Evolutionary conservation across 202 grass and related monocot species (phyloP).

Genomic region (Schoenoplectus tabernaemontani): DNA sequence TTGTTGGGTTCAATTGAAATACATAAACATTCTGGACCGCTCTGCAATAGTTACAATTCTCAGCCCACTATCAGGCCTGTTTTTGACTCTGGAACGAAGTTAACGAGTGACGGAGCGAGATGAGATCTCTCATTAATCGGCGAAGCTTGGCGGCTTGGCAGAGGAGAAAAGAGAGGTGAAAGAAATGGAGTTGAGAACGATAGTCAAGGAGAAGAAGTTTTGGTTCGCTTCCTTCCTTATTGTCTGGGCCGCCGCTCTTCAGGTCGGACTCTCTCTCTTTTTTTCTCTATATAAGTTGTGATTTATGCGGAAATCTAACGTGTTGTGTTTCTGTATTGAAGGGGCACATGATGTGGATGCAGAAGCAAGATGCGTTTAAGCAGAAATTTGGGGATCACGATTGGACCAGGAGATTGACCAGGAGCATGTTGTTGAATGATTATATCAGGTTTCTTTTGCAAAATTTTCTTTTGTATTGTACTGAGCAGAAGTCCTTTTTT

Average conservation of each 20-base stretch:
- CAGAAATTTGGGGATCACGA: conserved; percentile 62
- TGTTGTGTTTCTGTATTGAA: conserved; percentile 2
- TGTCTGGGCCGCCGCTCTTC: conserved; percentile 64
- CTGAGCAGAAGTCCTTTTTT: neutral
- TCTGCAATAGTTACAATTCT: neutral
- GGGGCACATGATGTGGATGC: conserved; percentile 88
- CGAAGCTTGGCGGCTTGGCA: neutral
- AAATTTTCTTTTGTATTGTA: neutral
- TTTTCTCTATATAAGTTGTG: neutral
- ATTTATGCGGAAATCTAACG: neutral
- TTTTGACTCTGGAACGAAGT: neutral
- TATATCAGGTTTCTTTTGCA: neutral
- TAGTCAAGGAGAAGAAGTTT: conserved; percentile 80
- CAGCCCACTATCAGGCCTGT: neutral
- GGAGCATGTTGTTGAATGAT: conserved; percentile 5
- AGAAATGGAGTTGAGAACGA: conserved; percentile 46
- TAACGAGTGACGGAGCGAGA: neutral
- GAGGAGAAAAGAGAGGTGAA: neutral
- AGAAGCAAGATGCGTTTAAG: conserved; percentile 79
- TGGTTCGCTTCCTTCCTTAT: conserved; percentile 75
- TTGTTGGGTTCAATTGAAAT: neutral
- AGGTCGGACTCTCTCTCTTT: too few species aligned
- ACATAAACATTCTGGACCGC: neutral
- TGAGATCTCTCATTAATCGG: too few species aligned
- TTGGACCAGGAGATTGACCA: neutral